These are phyloP conservation scores for Xylaria curta DNA, from an alignment of 495 filamentous ascomycete genomes.

Conservation along the genomic window DNA sequence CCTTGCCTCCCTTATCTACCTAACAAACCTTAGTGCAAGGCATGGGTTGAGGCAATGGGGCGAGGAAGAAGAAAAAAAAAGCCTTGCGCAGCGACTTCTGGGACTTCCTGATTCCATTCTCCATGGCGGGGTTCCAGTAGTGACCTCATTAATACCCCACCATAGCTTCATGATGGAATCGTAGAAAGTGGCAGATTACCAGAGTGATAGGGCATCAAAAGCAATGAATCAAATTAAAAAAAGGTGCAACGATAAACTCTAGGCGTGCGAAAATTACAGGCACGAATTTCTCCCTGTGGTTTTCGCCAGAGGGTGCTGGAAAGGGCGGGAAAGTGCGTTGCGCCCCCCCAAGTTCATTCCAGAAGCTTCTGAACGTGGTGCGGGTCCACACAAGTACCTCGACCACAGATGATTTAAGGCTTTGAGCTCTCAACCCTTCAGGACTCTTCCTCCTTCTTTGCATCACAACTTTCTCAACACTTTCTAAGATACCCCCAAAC, in stretches of 20 bases:
- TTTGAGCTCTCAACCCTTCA: slow-evolving; percentile 18
- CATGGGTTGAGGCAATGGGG: neutral
- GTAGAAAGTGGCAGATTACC: slow-evolving; percentile 7
- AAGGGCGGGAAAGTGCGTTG: neutral
- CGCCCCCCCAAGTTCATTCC: slow-evolving; percentile 21
- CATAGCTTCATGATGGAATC: slow-evolving; percentile 15
- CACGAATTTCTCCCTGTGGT: neutral
- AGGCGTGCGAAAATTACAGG: neutral
- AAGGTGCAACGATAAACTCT: neutral
- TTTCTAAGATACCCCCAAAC: slow-evolving; percentile 19
- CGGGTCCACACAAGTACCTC: slow-evolving; percentile 21
- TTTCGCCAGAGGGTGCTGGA: slow-evolving; percentile 11
- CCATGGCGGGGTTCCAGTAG: slow-evolving; percentile 22
- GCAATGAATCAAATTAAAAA: neutral
- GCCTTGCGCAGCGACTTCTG: slow-evolving; percentile 2
- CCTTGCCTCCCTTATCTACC: neutral
- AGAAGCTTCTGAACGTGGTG: slow-evolving; percentile 27
- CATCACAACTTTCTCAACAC: slow-evolving; percentile 18
- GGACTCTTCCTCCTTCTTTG: neutral
- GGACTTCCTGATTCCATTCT: neutral
- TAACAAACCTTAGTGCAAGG: neutral
- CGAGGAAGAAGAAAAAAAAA: neutral
- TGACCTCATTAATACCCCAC: slow-evolving; percentile 26
- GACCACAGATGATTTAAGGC: slow-evolving; percentile 27
- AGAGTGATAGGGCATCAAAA: neutral